Evolutionary conservation across 345 rosid species (phyloP).

Genomic region (Schrenkiella parvula): DNA sequence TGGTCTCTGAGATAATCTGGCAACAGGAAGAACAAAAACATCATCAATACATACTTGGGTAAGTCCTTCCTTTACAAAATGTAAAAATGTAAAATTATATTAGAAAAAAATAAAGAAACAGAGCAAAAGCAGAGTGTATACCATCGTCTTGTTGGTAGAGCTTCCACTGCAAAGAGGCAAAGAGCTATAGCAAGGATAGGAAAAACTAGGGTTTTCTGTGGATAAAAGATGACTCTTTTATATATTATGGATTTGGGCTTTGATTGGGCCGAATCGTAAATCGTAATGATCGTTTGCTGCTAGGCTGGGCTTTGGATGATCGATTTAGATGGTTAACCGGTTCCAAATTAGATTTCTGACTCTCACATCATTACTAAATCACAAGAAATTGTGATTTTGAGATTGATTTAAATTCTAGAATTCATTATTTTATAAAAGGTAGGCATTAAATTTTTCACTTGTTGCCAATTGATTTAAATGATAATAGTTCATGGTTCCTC

Average conservation of each 20-base stretch:
- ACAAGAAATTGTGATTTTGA: neutral
- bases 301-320: neutral
- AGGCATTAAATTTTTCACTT: neutral
- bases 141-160: slow-evolving; percentile 25
- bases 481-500: neutral
- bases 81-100: too few relatives aligned
- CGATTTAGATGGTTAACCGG: neutral
- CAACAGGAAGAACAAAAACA: neutral
- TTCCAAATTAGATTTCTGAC: neutral
- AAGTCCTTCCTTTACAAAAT: neutral
- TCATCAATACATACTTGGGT: neutral
- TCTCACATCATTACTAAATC: neutral
- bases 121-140: neutral
- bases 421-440: neutral
- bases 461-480: neutral
- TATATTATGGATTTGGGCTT: neutral
- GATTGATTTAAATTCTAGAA: neutral
- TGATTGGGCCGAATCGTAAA: neutral
- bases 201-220: slow-evolving; percentile 9
- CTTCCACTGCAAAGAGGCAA: slow-evolving; percentile 8
- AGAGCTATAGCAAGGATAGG: neutral
- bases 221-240: neutral
- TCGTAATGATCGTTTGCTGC: neutral
- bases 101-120: neutral
- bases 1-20: slow-evolving; percentile 37